A percentile compares a stretch with the other conserved stretches of the same genome.
These are phyloP conservation scores for Xylaria sp. DNA, from an alignment of 2,329 filamentous ascomycete species.

Conservation along the genomic window DNA sequence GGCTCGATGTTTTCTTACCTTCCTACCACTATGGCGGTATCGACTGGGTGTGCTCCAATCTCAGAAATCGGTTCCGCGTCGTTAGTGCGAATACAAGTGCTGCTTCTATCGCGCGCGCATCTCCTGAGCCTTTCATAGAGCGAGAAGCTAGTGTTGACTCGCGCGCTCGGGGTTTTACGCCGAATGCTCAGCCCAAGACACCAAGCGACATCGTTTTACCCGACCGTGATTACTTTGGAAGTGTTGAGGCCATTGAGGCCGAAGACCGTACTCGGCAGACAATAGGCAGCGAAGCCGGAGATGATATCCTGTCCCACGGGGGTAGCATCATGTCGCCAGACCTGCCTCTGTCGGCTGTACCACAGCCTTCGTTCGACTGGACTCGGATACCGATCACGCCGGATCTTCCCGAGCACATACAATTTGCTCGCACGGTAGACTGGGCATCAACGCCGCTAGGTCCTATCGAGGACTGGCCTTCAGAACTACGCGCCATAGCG, in stretches of 20 bases:
- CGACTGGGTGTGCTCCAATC: constrained; percentile 70
- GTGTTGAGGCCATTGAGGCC: constrained; percentile 24
- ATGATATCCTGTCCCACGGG: constrained; percentile 22
- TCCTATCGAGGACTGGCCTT: constrained; percentile 73
- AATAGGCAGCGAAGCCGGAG: constrained; percentile 27
- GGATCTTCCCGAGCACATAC: constrained; percentile 69
- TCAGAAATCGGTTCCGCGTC: constrained; percentile 70
- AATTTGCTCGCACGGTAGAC: constrained; percentile 70
- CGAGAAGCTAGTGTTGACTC: constrained; percentile 42
- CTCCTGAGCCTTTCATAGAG: constrained; percentile 42
- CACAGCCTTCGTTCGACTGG: constrained; percentile 75
- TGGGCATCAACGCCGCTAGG: constrained; percentile 76
- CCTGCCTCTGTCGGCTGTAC: constrained; percentile 17
- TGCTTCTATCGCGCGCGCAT: constrained; percentile 43
- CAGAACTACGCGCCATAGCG: constrained; percentile 75
- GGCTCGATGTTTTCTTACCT: constrained; percentile 54
- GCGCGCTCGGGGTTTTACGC: constrained; percentile 41
- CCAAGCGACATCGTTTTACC: constrained; percentile 38
- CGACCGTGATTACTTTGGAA: constrained; percentile 38
- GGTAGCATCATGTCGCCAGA: constrained; percentile 29
- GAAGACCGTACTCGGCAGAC: constrained; percentile 24
- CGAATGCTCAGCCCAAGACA: constrained; percentile 37
- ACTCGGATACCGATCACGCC: constrained; percentile 68
- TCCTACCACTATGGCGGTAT: constrained; percentile 66
- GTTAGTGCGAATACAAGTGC: constrained; percentile 58